Base-by-base conservation (phyloP, 2,329 filamentous ascomycete species). In the Paramyrothecium roridum region DNA sequence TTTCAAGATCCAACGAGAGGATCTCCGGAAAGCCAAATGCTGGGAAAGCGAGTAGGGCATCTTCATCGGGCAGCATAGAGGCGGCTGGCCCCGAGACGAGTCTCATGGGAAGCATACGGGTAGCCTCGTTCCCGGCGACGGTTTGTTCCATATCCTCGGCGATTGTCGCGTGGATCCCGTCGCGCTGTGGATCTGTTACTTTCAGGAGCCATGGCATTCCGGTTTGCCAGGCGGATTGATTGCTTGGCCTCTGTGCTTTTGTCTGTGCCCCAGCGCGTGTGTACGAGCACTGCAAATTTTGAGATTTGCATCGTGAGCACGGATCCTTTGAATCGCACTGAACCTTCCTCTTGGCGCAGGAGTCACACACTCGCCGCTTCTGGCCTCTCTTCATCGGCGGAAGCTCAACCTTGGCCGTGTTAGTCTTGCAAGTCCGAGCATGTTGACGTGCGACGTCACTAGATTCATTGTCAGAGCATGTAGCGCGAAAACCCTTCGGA, bases 371-470 rank as follows among this genome's bases (percentile, higher is more conserved):
- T 4, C 33, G 52, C n/a, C 52, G 54, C 34, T 56, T 58, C 21
- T 50, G 55, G 8, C 56, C 56, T 23, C 56, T 50, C 37, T 52
- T 56, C 17, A 53, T 30, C 16, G 37, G 45, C 3, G 56, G 54
- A 3, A 58, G 40, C 17, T 13, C 26, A 3, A 49, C 48, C 26
- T 52, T 12, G 3, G 20, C 7, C 2, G n/a, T n/a, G n/a, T 43
- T 50, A 10, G 50, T 26, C 23, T 52, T 34, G 19, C 56, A 58
- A 20, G 21, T 56, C 19, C 26, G 33, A 21, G 56, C 37, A 21
- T 58, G 56, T 19, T 54, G 51, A 51, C 56, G 56, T 17, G 56
- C 56, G 16, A 56, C 54, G 21, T 58, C 56, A 20, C 56, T 58
- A 8, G 22, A 8, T 13, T 12, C 8, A 22, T 21, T 22, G 40